These are phyloP conservation scores for Maudiozyma turicensis DNA, from an alignment of 805 yeast genomes.

Conservation along the genomic window DNA sequence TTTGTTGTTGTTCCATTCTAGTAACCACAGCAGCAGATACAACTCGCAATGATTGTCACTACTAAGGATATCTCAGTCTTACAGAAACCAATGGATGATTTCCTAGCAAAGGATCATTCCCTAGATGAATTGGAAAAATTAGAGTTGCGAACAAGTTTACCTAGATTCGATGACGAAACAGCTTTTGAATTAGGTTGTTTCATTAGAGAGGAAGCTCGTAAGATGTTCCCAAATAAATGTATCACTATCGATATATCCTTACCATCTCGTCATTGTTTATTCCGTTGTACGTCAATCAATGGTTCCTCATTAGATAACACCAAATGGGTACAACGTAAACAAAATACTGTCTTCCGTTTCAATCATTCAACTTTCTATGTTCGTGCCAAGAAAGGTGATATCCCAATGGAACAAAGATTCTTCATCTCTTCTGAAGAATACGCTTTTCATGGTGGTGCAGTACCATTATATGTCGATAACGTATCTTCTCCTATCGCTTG, in stretches of 20 bases:
- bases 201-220: conserved; percentile 31
- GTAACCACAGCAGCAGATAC: too few relatives aligned
- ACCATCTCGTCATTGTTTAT: conserved; percentile 37
- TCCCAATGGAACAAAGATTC: conserved; percentile 32
- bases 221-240: conserved; percentile 25
- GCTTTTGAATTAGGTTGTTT: conserved; percentile 40
- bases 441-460: conserved; percentile 49
- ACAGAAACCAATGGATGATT: conserved; percentile 1
- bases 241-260: conserved; percentile 42
- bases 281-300: conserved; percentile 31
- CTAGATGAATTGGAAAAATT: conserved; percentile 10
- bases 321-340: conserved; percentile 42
- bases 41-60: neutral
- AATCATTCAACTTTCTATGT: conserved; percentile 39
- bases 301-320: conserved; percentile 43
- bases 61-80: neutral
- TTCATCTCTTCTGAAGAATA: conserved; percentile 36
- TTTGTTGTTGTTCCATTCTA: too few relatives aligned
- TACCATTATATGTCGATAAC: conserved; percentile 35
- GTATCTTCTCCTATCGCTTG: conserved; percentile 35
- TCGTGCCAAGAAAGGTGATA: conserved; percentile 34
- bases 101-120: conserved; percentile 1
- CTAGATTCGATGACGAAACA: conserved; percentile 24
- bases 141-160: conserved; percentile 8
- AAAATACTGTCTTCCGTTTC: conserved; percentile 39